These are phyloP conservation scores for Alternaria incomplexa DNA, from an alignment of 2,329 filamentous ascomycete species.

Conservation along the genomic window DNA sequence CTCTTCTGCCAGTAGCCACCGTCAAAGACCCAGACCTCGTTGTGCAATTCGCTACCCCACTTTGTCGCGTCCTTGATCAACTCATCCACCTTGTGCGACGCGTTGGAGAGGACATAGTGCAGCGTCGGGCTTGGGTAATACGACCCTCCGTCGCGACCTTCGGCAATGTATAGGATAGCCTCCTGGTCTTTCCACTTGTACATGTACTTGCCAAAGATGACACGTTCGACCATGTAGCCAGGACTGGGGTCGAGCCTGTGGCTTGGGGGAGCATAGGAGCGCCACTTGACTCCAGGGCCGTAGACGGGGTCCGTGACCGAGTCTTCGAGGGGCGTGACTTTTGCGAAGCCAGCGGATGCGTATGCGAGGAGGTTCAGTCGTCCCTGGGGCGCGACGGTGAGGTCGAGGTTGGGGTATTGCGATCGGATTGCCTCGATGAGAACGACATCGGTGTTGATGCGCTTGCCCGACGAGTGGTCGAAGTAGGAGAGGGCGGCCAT, in stretches of 20 bases:
- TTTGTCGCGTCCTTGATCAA: constrained; percentile 62
- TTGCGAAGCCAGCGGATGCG: constrained; percentile 51
- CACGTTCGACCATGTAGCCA: constrained; percentile 46
- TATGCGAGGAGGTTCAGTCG: constrained; percentile 50
- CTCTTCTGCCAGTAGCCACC: constrained; percentile 68
- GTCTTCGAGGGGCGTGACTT: constrained; percentile 50
- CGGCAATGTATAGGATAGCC: constrained; percentile 51
- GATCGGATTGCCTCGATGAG: constrained; percentile 53
- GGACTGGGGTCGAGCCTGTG: constrained; percentile 45
- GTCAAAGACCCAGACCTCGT: constrained; percentile 72
- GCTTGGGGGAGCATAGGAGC: constrained; percentile 47
- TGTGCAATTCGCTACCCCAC: constrained; percentile 64
- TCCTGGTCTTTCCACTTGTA: constrained; percentile 55
- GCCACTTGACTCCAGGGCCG: constrained; percentile 43
- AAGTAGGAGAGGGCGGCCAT: constrained; percentile 50
- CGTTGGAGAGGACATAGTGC: constrained; percentile 53
- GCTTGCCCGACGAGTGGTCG: constrained; percentile 52
- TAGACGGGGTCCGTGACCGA: constrained; percentile 47
- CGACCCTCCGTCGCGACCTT: constrained; percentile 48
- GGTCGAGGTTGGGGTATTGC: constrained; percentile 54
- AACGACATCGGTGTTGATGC: constrained; percentile 53
- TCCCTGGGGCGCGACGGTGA: constrained; percentile 47
- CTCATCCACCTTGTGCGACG: constrained; percentile 50
- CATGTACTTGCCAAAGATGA: constrained; percentile 55
- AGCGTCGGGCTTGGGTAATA: constrained; percentile 45